A percentile compares a stretch with the other conserved stretches of the same genome.
phyloP scores from a whole-genome alignment of 179 eudicot species.

The Beta macrorhiza region DNA sequence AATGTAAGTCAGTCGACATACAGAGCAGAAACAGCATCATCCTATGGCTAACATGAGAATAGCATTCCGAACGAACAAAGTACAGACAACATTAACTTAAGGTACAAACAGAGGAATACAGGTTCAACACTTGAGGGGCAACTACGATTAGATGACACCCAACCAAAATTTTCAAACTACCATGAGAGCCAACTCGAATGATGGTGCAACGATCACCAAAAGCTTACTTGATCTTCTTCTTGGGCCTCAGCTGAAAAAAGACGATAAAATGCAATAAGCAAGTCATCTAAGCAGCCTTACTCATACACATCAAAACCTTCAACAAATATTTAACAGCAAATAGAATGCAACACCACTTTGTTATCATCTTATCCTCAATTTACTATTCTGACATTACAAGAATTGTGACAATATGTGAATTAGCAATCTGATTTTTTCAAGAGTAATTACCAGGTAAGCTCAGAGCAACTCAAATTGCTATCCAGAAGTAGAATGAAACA shows the following conservation, averaged over 20 bases:
- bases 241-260: constrained; percentile 12
- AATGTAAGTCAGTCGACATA: not conserved
- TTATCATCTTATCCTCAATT: too few species aligned
- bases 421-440: too few species aligned
- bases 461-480: not conserved
- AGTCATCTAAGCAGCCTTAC: not conserved
- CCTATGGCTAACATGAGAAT: not conserved
- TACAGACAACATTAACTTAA: not conserved
- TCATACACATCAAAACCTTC: too few species aligned
- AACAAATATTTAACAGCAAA: too few species aligned
- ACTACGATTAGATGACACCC: not conserved
- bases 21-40: not conserved
- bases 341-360: too few species aligned
- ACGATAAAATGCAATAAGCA: not conserved
- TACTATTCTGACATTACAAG: too few species aligned
- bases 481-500: not conserved
- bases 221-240: constrained; percentile 21
- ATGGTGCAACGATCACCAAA: not conserved
- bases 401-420: too few species aligned
- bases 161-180: constrained; percentile 1
- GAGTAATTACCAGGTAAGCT: not conserved
- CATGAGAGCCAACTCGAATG: constrained; percentile 5
- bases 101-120: constrained; percentile 8
- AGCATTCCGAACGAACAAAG: not conserved
- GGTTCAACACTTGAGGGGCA: not conserved